These are phyloP conservation scores for Takashimella tepidaria DNA, from an alignment of 1,284 basidiomycete species.

Conservation along the genomic window DNA sequence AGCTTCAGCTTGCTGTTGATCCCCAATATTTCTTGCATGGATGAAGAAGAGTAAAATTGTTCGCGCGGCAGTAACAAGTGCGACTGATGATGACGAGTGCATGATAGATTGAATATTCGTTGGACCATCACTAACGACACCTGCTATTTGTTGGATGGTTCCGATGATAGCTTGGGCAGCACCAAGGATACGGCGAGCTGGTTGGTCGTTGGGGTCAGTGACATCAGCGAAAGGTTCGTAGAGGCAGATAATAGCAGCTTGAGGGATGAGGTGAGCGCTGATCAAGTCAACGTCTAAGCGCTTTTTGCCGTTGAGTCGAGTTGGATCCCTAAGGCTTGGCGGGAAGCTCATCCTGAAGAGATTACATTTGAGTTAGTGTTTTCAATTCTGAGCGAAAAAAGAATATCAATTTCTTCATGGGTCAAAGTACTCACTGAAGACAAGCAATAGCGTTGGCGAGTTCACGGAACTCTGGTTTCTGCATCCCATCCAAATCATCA, in stretches of 20 bases:
- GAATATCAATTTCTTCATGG: background rate
- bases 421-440: constrained; percentile 29
- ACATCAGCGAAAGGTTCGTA: constrained; percentile 46
- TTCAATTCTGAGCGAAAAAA: too few relatives aligned
- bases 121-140: constrained; percentile 13
- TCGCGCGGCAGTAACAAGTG: constrained; percentile 37
- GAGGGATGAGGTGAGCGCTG: constrained; percentile 39
- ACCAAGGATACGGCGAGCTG: constrained; percentile 31
- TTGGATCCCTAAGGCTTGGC: constrained; percentile 21
- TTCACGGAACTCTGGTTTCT: constrained; percentile 42
- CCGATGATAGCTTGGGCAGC: constrained; percentile 36
- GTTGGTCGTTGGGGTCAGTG: constrained; percentile 34
- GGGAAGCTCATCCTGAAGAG: constrained; percentile 39
- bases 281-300: constrained; percentile 37
- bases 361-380: too few relatives aligned
- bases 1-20: constrained; percentile 24
- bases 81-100: constrained; percentile 39
- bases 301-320: constrained; percentile 19
- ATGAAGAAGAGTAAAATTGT: constrained; percentile 39
- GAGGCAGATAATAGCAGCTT: constrained; percentile 40
- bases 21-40: constrained; percentile 34
- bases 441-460: constrained; percentile 41
- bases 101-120: constrained; percentile 31
- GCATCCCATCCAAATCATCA: constrained; percentile 43
- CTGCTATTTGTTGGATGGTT: constrained; percentile 38